These are phyloP conservation scores for Helotiales sp. DNA, from an alignment of 2,329 filamentous ascomycete genomes.

Conservation along the genomic window DNA sequence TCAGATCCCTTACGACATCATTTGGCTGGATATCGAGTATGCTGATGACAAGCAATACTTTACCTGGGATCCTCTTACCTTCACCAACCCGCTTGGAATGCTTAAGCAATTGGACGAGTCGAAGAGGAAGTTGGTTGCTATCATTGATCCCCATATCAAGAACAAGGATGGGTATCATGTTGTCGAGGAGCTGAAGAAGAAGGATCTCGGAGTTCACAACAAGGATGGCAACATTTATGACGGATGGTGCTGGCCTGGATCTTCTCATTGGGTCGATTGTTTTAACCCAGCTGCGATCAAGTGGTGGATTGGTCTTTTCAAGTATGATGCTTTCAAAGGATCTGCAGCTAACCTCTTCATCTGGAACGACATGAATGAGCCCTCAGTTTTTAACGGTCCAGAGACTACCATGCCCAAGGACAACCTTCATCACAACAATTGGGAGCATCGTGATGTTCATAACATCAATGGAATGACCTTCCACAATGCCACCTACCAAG, in stretches of 20 bases:
- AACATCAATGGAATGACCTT: slow-evolving; percentile 96
- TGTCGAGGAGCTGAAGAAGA: slow-evolving; percentile 79
- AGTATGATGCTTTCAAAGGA: slow-evolving; percentile 86
- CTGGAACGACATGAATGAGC: slow-evolving; percentile 99
- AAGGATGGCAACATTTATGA: slow-evolving; percentile 91
- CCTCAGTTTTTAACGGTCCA: slow-evolving; percentile 96
- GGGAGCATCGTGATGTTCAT: slow-evolving; percentile 97
- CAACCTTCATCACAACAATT: slow-evolving; percentile 87
- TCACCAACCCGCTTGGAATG: slow-evolving; percentile 86
- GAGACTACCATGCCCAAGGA: slow-evolving; percentile 99
- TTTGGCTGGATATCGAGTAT: slow-evolving; percentile 99
- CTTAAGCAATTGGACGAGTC: slow-evolving; percentile 83
- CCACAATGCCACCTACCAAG: slow-evolving; percentile 91
- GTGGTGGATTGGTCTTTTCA: slow-evolving; percentile 92
- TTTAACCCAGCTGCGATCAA: slow-evolving; percentile 91
- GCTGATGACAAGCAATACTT: slow-evolving; percentile 98
- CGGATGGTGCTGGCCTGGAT: slow-evolving; percentile 98
- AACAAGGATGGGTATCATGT: slow-evolving; percentile 80
- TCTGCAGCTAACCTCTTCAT: slow-evolving; percentile 86
- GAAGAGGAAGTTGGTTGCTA: slow-evolving; percentile 87
- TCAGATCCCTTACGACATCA: slow-evolving; percentile 96
- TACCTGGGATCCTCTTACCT: slow-evolving; percentile 91
- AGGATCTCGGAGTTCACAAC: slow-evolving; percentile 83
- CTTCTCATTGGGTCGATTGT: slow-evolving; percentile 93
- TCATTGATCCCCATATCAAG: slow-evolving; percentile 98